A percentile compares a stretch with the other conserved stretches of the same genome.
These are phyloP conservation scores for Brassica hybrid DNA, from an alignment of 441 rosid species.

Conservation along the genomic window DNA sequence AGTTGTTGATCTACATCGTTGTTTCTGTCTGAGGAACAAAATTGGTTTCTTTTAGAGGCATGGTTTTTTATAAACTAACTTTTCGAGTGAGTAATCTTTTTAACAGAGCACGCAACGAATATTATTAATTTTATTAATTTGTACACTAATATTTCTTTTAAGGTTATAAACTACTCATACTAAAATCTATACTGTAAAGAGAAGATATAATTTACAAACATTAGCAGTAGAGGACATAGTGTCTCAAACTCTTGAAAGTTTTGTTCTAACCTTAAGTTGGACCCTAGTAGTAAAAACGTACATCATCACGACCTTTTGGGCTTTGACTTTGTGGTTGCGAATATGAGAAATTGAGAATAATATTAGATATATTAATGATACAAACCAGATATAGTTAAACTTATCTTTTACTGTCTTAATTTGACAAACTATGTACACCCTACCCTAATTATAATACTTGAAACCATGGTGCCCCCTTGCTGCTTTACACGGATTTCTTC, in stretches of 20 bases:
- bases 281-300: background rate
- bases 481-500: slow-evolving; percentile 28
- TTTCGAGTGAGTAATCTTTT: background rate
- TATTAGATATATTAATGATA: too few species aligned
- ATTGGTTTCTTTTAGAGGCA: background rate
- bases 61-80: background rate
- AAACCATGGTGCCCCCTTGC: slow-evolving; percentile 3
- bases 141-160: background rate
- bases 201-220: background rate
- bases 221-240: background rate
- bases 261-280: slow-evolving; percentile 1
- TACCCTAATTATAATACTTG: slow-evolving; percentile 3
- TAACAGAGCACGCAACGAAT: background rate
- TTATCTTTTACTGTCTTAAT: slow-evolving; percentile 4
- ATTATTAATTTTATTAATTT: background rate
- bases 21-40: too few species aligned
- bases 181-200: background rate
- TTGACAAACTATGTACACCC: slow-evolving; percentile 24
- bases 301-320: background rate
- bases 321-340: background rate
- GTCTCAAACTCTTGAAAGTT: background rate
- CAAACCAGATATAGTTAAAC: background rate
- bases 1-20: too few species aligned
- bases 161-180: background rate
- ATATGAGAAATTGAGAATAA: background rate